Conservation (phyloP, 768 basidiomycete genomes). For the Cystobasidium tubakii region DNA sequence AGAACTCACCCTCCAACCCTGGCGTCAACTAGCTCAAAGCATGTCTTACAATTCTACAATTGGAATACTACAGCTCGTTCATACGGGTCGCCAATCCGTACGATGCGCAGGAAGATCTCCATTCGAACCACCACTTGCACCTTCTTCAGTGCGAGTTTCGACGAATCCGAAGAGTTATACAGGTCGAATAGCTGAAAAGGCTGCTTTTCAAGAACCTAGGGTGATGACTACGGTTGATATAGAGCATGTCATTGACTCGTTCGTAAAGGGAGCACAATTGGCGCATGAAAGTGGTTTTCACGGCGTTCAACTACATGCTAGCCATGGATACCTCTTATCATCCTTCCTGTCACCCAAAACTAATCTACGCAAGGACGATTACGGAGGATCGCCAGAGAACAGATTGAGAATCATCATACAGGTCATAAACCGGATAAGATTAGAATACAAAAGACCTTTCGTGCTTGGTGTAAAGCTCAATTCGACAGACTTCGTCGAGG, state of each 20-base stretch:
- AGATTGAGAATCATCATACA: slow-evolving; percentile 58
- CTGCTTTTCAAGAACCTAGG: slow-evolving; percentile 62
- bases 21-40: not conserved
- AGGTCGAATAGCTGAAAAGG: slow-evolving; percentile 52
- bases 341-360: slow-evolving; percentile 70
- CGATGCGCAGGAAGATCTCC: slow-evolving; percentile 63
- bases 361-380: slow-evolving; percentile 61
- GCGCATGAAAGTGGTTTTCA: slow-evolving; percentile 71
- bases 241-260: slow-evolving; percentile 58
- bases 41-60: slow-evolving; percentile 48
- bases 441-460: slow-evolving; percentile 58
- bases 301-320: slow-evolving; percentile 71
- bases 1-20: not conserved
- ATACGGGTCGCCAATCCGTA: slow-evolving; percentile 70
- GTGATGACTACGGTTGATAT: slow-evolving; percentile 62
- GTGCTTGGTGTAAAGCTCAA: slow-evolving; percentile 74
- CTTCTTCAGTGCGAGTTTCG: slow-evolving; percentile 55
- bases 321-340: slow-evolving; percentile 76
- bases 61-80: slow-evolving; percentile 75
- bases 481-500: slow-evolving; percentile 62
- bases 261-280: slow-evolving; percentile 62
- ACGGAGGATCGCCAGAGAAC: slow-evolving; percentile 54
- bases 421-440: slow-evolving; percentile 59
- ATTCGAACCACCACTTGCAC: slow-evolving; percentile 62
- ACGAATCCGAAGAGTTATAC: slow-evolving; percentile 46